Conservation (phyloP, 306 rosid genomes). For the Glycine latifolia region DNA sequence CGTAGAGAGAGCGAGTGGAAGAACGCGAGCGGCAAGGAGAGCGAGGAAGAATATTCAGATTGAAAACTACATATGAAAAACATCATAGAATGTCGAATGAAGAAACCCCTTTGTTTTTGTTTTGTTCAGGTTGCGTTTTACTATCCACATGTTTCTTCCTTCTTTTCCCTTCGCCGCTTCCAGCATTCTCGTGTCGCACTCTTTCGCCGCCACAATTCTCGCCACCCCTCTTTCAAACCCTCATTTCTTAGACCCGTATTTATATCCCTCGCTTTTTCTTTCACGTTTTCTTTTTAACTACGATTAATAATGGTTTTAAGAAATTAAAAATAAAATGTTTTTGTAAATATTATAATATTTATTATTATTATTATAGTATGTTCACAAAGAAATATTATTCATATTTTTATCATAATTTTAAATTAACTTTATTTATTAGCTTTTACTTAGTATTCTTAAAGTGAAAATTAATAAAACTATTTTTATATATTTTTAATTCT, state of each 20-base stretch:
- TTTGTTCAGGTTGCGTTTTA: constrained; percentile 34
- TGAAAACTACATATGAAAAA: constrained; percentile 45
- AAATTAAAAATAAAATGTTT: background rate
- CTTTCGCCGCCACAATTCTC: background rate
- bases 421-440: too few species aligned
- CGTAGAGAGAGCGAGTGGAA: background rate
- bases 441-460: too few species aligned
- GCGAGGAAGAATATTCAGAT: constrained; percentile 42
- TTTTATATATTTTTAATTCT: too few species aligned
- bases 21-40: constrained; percentile 35
- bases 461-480: too few species aligned
- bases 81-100: constrained; percentile 34
- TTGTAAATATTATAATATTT: background rate
- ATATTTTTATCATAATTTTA: too few species aligned
- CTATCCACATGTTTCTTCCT: constrained; percentile 40
- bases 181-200: background rate
- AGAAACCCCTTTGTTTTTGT: constrained; percentile 6
- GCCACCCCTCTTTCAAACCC: background rate
- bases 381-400: too few species aligned
- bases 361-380: too few species aligned
- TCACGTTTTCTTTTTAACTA: background rate
- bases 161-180: constrained; percentile 34
- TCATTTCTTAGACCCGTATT: background rate
- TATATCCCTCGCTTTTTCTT: background rate
- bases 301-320: background rate